Conservation (phyloP, 768 basidiomycete genomes). For the Agaricus blazei region DNA sequence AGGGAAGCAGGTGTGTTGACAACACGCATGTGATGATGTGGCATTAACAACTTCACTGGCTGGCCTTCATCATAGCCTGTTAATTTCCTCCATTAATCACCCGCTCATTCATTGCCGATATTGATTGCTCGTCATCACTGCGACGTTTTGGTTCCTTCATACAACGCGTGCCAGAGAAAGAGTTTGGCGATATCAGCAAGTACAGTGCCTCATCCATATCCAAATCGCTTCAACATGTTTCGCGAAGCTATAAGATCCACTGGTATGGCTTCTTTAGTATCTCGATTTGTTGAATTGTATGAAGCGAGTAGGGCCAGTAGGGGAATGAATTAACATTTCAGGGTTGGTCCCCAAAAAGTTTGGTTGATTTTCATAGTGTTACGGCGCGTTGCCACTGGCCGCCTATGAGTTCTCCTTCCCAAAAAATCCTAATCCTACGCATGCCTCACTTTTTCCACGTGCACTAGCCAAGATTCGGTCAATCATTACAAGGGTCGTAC, state of each 20-base stretch:
- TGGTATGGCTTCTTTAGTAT: neutral
- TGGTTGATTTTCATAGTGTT: neutral
- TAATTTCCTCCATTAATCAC: no score
- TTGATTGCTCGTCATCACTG: neutral
- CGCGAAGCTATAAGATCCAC: no score
- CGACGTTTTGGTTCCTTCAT: no score
- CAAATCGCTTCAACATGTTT: no score
- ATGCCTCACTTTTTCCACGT: constrained; percentile 6
- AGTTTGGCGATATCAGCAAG: no score
- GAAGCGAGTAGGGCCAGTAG: neutral
- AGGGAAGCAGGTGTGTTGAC: constrained; percentile 1
- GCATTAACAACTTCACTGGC: neutral
- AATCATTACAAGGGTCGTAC: neutral
- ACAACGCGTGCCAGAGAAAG: no score
- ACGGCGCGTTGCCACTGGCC: constrained; percentile 8
- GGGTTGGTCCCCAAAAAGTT: neutral
- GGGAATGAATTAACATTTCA: neutral
- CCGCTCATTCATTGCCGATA: no score
- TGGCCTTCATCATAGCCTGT: neutral
- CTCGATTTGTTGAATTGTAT: neutral
- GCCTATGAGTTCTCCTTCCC: neutral
- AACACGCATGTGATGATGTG: neutral
- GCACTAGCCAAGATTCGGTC: neutral
- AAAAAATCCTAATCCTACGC: neutral
- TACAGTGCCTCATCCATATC: no score